Base-by-base conservation (phyloP, 192 early-diverging fungal species). In the Gryganskiella cystojenkinii region DNA sequence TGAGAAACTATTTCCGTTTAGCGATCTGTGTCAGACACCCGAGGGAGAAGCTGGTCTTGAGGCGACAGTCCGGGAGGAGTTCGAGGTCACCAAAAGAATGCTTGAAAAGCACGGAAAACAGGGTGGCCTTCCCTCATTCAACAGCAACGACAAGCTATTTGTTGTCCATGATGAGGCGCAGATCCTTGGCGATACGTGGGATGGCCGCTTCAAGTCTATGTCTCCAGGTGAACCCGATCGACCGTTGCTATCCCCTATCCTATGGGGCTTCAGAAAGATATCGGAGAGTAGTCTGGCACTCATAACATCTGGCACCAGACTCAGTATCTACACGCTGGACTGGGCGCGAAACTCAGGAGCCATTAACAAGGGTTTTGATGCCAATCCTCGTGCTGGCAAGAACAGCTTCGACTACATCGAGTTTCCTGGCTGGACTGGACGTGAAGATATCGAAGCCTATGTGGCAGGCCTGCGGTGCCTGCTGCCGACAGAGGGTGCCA, bases 121-220 rank as follows among this genome's bases (percentile, higher is more conserved):
- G 27, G 37, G 42, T n/a, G 57, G 27, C 10, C 60, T 61, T 34
- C 45, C 60, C 28, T 33, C 24, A 34, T 22, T 64, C 50, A 64
- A 42, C 2, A 15, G 15, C 37, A 40, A 37, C 0, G 27, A 22
- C 50, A 40, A n/a, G 35, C 61, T 64, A 11, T 20, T 64, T 7
- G 61, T 64, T 5, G 27, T 54, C 25, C n/a, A 64, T 53, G 61
- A 71, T 57, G 69, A 63, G 25, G 69, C 61, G 2, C 69, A 63
- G 54, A 42, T 71, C 61, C 69, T 63, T 31, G 69, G 69, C 46
- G 69, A 71, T 20, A 14, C 7, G 7, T 50, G 6, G 13, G n/a
- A n/a, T 22, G 35, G 34, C 10, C n/a, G 13, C 10, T 57, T 57
- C 35, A 3, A 57, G 30, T 57, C 56, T 31, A 57, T 9, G 19